Evolutionary conservation across 2,329 filamentous ascomycete species (phyloP).

Genomic region (Curvularia sp.): DNA sequence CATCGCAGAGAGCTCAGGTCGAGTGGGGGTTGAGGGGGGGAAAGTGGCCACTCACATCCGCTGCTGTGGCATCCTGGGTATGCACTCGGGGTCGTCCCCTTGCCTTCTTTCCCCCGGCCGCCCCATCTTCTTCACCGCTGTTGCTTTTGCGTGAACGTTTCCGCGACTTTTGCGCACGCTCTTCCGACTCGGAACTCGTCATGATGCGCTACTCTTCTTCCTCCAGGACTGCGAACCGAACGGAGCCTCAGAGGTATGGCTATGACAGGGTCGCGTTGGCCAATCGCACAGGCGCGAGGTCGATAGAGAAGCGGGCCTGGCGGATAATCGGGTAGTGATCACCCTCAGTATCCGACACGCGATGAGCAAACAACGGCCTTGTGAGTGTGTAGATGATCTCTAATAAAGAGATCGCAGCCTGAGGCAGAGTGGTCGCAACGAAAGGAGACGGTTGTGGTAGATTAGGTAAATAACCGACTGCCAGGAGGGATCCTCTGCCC

Average conservation of each 20-base stretch:
- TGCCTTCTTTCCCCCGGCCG: constrained; percentile 58
- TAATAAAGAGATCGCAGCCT: neutral
- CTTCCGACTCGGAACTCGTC: constrained; percentile 45
- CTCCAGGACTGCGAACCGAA: neutral
- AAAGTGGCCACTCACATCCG: constrained; percentile 68
- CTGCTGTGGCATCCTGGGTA: constrained; percentile 77
- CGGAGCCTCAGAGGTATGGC: constrained; percentile 1
- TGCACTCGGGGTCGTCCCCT: constrained; percentile 79
- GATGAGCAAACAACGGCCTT: neutral
- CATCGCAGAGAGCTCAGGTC: neutral
- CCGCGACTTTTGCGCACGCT: constrained; percentile 33
- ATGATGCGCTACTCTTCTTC: constrained; percentile 22
- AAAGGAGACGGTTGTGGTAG: neutral
- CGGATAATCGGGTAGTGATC: constrained; percentile 1
- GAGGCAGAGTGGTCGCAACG: neutral
- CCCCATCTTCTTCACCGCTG: constrained; percentile 35
- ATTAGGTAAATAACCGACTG: constrained; percentile 4
- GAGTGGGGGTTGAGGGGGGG: neutral
- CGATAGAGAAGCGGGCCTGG: neutral
- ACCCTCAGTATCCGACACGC: neutral
- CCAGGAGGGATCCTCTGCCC: neutral
- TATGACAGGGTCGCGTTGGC: constrained; percentile 3
- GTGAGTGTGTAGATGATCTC: neutral
- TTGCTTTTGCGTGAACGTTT: constrained; percentile 44
- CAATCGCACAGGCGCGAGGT: constrained; percentile 4